Conservation (phyloP, 345 rosid genomes). For the Eucalyptus leucophloia region DNA sequence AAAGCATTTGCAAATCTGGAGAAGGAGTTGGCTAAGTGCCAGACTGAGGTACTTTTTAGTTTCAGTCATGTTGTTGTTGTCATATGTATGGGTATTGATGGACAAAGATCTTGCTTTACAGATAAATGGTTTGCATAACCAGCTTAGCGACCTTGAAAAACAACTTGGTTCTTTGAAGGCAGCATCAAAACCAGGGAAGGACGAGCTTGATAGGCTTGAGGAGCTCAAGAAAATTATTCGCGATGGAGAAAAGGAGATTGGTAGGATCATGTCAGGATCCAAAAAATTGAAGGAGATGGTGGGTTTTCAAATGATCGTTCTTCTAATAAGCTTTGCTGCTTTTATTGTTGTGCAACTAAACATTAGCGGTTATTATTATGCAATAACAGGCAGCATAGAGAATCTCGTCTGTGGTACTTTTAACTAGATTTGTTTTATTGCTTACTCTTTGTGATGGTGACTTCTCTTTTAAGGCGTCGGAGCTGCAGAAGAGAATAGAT, state of each 20-base stretch:
- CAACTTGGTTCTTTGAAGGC: constrained; percentile 73
- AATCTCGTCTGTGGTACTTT: not conserved
- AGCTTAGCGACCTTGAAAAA: constrained; percentile 56
- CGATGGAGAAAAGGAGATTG: constrained; percentile 65
- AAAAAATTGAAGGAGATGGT: constrained; percentile 75
- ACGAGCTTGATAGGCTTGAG: constrained; percentile 52
- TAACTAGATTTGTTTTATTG: not conserved
- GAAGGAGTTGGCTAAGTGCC: constrained; percentile 87
- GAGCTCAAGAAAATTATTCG: constrained; percentile 49
- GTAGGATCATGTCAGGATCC: constrained; percentile 52
- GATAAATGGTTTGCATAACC: constrained; percentile 77
- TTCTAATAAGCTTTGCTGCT: not conserved
- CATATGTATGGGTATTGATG: not conserved
- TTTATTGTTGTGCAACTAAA: not conserved
- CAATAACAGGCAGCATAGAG: not conserved
- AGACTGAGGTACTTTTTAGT: constrained; percentile 51
- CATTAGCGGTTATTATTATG: not conserved
- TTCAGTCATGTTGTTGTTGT: not conserved
- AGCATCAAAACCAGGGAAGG: constrained; percentile 68
- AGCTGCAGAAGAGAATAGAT: constrained; percentile 80
- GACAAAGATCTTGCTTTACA: constrained; percentile 7
- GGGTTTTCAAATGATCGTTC: not conserved
- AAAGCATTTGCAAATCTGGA: constrained; percentile 45
- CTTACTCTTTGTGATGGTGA: not conserved
- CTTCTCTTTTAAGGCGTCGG: constrained; percentile 40